Evolutionary conservation across 768 basidiomycete genomes (phyloP).

Genomic region (Flagelloscypha sp.): DNA sequence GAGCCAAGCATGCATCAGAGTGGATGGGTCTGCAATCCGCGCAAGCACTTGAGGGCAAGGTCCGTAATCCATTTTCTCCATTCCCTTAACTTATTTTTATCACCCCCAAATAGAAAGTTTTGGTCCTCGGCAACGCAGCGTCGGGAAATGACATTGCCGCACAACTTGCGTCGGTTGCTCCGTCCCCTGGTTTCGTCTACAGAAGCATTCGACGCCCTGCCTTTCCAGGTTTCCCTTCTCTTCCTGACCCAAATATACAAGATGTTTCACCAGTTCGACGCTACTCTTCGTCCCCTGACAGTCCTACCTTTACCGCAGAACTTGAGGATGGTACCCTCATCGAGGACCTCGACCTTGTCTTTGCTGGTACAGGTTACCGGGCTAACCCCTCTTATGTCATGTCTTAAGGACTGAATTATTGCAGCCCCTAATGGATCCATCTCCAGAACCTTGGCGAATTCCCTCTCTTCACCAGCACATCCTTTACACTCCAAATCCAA

Average conservation of each 20-base stretch:
- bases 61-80: slow-evolving; percentile 8
- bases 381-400: slow-evolving; percentile 27
- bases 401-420: slow-evolving; percentile 10
- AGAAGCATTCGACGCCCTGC: slow-evolving; percentile 37
- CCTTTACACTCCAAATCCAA: slow-evolving; percentile 37
- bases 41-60: slow-evolving; percentile 23
- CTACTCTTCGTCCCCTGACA: slow-evolving; percentile 16
- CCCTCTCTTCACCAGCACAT: slow-evolving; percentile 37
- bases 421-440: slow-evolving; percentile 20
- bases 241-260: slow-evolving; percentile 34
- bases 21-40: slow-evolving; percentile 33
- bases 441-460: slow-evolving; percentile 27
- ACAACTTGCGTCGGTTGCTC: slow-evolving; percentile 30
- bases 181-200: slow-evolving; percentile 34
- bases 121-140: slow-evolving; percentile 44
- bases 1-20: slow-evolving; percentile 33
- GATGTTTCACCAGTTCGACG: slow-evolving; percentile 33
- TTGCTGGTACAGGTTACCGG: slow-evolving; percentile 41
- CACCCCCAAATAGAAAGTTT: slow-evolving; percentile 25
- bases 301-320: slow-evolving; percentile 23
- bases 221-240: slow-evolving; percentile 28
- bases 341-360: slow-evolving; percentile 31
- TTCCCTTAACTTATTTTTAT: neutral
- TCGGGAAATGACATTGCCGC: slow-evolving; percentile 46
- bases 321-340: slow-evolving; percentile 31